Evolutionary conservation across 768 basidiomycete genomes (phyloP).

Genomic region (Rhodotorula paludigena): DNA sequence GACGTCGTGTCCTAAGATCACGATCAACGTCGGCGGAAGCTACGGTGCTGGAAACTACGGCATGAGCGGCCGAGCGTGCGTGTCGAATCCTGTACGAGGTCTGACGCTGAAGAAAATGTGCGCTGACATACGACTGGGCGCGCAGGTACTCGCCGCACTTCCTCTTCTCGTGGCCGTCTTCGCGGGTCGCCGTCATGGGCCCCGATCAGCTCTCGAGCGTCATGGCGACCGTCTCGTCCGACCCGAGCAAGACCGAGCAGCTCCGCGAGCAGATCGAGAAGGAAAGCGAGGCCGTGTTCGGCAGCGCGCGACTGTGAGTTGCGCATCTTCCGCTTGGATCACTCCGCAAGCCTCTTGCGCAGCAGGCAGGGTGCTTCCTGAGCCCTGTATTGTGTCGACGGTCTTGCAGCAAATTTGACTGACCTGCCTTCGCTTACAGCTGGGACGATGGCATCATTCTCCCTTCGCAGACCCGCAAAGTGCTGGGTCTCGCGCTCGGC

Average conservation of each 20-base stretch:
- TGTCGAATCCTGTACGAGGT: neutral
- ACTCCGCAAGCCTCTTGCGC: too few species aligned
- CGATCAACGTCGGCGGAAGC: conserved; percentile 81
- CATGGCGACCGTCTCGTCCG: conserved; percentile 84
- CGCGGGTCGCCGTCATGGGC: conserved; percentile 93
- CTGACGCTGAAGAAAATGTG: too few species aligned
- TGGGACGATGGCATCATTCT: conserved; percentile 58
- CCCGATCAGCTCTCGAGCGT: conserved; percentile 87
- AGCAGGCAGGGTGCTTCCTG: too few species aligned
- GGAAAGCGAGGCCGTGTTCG: conserved; percentile 81
- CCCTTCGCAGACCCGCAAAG: conserved; percentile 81
- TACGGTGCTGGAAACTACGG: conserved; percentile 81
- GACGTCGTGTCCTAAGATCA: conserved; percentile 88
- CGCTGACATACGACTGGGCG: too few species aligned
- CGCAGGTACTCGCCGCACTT: conserved; percentile 83
- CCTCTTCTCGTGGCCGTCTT: conserved; percentile 98
- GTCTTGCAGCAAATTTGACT: neutral
- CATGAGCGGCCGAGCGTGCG: conserved; percentile 40
- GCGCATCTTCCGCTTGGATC: neutral
- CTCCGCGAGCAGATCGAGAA: conserved; percentile 67
- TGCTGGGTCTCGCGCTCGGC: conserved; percentile 78
- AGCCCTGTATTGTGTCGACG: neutral
- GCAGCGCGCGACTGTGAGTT: conserved; percentile 75
- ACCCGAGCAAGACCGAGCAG: conserved; percentile 36
- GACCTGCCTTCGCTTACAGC: conserved; percentile 10